A percentile compares a stretch with the other conserved stretches of the same genome.
phyloP scores from a whole-genome alignment of 1,284 basidiomycete species.

The Vanrija humicola region DNA sequence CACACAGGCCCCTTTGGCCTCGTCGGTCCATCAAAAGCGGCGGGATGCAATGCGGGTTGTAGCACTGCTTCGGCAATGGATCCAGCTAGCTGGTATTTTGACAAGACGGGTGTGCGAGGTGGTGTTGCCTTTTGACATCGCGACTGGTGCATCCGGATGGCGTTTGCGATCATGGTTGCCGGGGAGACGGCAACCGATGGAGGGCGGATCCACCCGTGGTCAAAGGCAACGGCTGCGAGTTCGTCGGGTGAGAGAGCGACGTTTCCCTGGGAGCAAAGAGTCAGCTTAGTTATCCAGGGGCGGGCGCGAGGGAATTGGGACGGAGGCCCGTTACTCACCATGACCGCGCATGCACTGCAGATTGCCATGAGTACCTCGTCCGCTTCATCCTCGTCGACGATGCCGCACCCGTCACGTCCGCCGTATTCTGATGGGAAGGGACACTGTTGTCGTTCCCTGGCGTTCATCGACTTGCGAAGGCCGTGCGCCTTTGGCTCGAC shows the following conservation, averaged over 20 bases:
- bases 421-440: constrained; percentile 41
- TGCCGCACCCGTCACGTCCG: constrained; percentile 35
- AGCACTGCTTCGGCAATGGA: constrained; percentile 40
- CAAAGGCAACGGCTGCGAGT: constrained; percentile 36
- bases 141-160: constrained; percentile 43
- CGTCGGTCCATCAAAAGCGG: constrained; percentile 28
- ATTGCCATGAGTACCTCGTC: constrained; percentile 47
- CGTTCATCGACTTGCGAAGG: constrained; percentile 29
- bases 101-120: constrained; percentile 31
- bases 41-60: constrained; percentile 42
- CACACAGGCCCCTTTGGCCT: constrained; percentile 46
- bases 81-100: constrained; percentile 43
- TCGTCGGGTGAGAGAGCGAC: constrained; percentile 43
- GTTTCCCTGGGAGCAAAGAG: constrained; percentile 33
- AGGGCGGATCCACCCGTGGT: constrained; percentile 43
- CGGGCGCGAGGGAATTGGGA: no score
- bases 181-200: constrained; percentile 42
- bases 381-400: constrained; percentile 39
- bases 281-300: constrained; percentile 1
- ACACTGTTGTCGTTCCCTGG: constrained; percentile 32
- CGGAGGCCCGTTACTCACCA: constrained; percentile 27
- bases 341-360: constrained; percentile 33
- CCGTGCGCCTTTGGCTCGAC: constrained; percentile 39
- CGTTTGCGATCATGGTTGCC: constrained; percentile 35
- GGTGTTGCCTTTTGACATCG: constrained; percentile 29